Conservation (phyloP, 2,329 filamentous ascomycete genomes). For the Fusarium burgessii region DNA sequence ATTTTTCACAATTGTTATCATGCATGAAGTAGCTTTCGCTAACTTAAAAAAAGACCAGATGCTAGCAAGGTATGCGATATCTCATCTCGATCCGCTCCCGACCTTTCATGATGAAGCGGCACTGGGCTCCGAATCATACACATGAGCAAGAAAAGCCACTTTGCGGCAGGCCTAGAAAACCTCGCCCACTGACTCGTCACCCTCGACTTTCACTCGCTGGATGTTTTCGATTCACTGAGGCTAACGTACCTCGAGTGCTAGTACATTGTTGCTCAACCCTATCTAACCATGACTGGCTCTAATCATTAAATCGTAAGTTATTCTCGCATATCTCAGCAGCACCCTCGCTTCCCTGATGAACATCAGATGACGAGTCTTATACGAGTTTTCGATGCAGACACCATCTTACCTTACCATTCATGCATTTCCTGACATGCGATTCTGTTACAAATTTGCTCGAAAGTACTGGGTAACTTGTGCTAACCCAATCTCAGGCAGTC, state of each 20-base stretch:
- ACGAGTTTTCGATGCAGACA: slow-evolving; percentile 78
- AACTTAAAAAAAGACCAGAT: slow-evolving; percentile 45
- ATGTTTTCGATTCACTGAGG: slow-evolving; percentile 23
- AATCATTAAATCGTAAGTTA: slow-evolving; percentile 28
- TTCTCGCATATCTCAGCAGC: slow-evolving; percentile 16
- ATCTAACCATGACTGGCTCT: neutral
- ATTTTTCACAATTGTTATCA: slow-evolving; percentile 20
- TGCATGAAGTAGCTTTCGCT: slow-evolving; percentile 43
- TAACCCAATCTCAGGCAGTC: slow-evolving; percentile 36
- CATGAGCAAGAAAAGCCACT: slow-evolving; percentile 87
- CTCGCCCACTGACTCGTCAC: slow-evolving; percentile 87
- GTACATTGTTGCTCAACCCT: neutral
- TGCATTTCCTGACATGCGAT: slow-evolving; percentile 65
- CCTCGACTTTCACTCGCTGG: slow-evolving; percentile 19
- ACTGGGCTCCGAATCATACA: slow-evolving; percentile 89
- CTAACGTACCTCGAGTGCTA: slow-evolving; percentile 41
- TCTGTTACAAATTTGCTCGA: slow-evolving; percentile 13
- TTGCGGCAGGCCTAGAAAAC: slow-evolving; percentile 99
- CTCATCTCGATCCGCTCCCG: slow-evolving; percentile 24
- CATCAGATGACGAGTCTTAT: slow-evolving; percentile 84
- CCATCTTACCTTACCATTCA: slow-evolving; percentile 77
- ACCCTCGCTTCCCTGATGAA: slow-evolving; percentile 54
- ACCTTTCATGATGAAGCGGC: slow-evolving; percentile 83
- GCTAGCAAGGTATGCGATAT: slow-evolving; percentile 52
- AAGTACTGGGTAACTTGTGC: slow-evolving; percentile 21